These are phyloP conservation scores for Kurtzmaniella quercitrusa DNA, from an alignment of 1,139 yeast species.

Conservation along the genomic window DNA sequence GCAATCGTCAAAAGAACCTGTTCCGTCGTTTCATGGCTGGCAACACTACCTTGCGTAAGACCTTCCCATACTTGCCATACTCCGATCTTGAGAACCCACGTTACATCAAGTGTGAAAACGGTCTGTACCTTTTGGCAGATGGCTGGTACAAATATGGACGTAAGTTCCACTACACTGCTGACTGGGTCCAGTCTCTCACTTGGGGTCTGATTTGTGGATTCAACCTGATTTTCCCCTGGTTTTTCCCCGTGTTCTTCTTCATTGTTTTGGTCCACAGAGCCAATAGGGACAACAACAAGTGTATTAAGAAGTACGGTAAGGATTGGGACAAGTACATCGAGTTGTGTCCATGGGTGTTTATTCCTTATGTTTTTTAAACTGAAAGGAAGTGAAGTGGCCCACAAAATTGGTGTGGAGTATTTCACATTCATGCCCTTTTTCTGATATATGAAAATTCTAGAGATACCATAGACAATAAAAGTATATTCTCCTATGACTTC, in stretches of 20 bases:
- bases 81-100: slow-evolving; percentile 78
- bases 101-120: slow-evolving; percentile 79
- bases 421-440: background rate
- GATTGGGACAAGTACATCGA: slow-evolving; percentile 89
- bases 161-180: slow-evolving; percentile 94
- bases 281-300: slow-evolving; percentile 77
- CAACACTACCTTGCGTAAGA: slow-evolving; percentile 65
- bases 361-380: slow-evolving; percentile 71
- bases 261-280: slow-evolving; percentile 87
- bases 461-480: too few relatives aligned
- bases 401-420: background rate
- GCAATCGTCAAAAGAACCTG: slow-evolving; percentile 91
- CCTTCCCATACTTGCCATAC: slow-evolving; percentile 91
- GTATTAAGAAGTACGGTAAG: slow-evolving; percentile 81
- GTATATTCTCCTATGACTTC: too few relatives aligned
- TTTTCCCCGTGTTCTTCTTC: slow-evolving; percentile 88
- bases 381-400: too few relatives aligned
- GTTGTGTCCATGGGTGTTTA: slow-evolving; percentile 87
- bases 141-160: slow-evolving; percentile 95
- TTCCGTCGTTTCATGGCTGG: slow-evolving; percentile 89
- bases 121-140: slow-evolving; percentile 78
- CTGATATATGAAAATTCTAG: too few relatives aligned
- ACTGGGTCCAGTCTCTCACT: slow-evolving; percentile 77
- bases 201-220: slow-evolving; percentile 95
- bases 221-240: slow-evolving; percentile 88